phyloP scores from a whole-genome alignment of 2,329 filamentous ascomycete genomes.

The Ophiocordyceps robertsii region DNA sequence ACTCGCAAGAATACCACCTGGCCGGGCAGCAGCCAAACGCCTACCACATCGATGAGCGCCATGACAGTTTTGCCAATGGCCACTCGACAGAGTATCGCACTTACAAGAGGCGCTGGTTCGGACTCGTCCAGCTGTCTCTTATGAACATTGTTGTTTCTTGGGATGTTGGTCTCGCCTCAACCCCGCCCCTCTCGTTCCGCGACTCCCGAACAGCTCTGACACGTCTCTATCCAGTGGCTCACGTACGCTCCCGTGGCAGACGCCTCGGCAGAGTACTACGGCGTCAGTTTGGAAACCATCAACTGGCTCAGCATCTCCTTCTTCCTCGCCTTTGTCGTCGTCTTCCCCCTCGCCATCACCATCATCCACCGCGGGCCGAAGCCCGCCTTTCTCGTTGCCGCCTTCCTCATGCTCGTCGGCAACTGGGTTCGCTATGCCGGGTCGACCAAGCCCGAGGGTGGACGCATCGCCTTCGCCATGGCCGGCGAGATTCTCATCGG shows the following conservation, averaged over 20 bases:
- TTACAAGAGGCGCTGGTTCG: conserved; percentile 85
- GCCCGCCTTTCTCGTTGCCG: conserved; percentile 59
- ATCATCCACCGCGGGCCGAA: conserved; percentile 72
- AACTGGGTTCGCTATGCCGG: conserved; percentile 89
- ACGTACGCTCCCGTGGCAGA: conserved; percentile 77
- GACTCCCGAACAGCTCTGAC: not conserved
- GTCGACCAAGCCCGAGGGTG: conserved; percentile 36
- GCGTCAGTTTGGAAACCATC: conserved; percentile 59
- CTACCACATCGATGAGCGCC: conserved; percentile 1
- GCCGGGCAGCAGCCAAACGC: not conserved
- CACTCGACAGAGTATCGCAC: conserved; percentile 23
- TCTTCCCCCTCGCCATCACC: conserved; percentile 61
- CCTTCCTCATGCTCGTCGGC: conserved; percentile 61
- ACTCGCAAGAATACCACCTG: conserved; percentile 9
- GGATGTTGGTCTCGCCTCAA: conserved; percentile 55
- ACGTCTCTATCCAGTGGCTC: conserved; percentile 49
- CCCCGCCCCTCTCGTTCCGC: no score
- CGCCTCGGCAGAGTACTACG: conserved; percentile 62
- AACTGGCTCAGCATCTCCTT: conserved; percentile 91
- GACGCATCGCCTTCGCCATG: conserved; percentile 66
- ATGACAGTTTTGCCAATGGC: conserved; percentile 13
- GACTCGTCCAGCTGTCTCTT: conserved; percentile 67
- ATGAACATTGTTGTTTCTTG: conserved; percentile 90
- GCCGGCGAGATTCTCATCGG: conserved; percentile 85
- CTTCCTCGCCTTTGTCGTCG: conserved; percentile 67